Evolutionary conservation across 352 stramenopile species (phyloP).

Genomic region (Poterioochromonas sp.): DNA sequence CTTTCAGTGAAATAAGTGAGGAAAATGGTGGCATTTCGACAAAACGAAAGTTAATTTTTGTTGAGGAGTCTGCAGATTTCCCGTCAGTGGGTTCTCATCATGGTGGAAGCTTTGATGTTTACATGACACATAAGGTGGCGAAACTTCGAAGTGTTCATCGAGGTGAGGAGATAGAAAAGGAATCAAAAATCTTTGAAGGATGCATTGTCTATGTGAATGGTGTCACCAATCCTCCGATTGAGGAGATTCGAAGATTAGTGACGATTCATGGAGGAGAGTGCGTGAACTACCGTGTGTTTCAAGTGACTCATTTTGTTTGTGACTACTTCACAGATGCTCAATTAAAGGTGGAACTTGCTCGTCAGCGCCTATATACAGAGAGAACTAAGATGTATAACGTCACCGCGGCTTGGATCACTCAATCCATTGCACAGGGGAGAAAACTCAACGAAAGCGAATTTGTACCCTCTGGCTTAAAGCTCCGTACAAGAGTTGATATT

Average conservation of each 20-base stretch:
- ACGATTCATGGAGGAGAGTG: constrained; percentile 25
- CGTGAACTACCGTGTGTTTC: background rate
- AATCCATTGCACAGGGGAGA: background rate
- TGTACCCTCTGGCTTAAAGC: background rate
- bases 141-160: constrained; percentile 4
- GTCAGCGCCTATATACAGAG: background rate
- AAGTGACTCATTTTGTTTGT: constrained; percentile 29
- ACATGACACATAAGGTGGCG: constrained; percentile 10
- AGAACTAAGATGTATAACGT: background rate
- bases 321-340: constrained; percentile 29
- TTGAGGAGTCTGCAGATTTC: background rate
- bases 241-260: constrained; percentile 22
- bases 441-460: background rate
- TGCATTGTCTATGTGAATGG: constrained; percentile 30
- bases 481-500: no score
- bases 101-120: constrained; percentile 16
- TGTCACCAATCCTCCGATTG: background rate
- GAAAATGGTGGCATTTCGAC: no score
- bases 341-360: constrained; percentile 3
- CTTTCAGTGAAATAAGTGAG: no score
- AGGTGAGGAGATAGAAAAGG: background rate
- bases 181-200: constrained; percentile 4
- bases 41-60: background rate
- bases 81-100: constrained; percentile 19
- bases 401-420: background rate